A percentile compares a stretch with the other conserved stretches of the same genome.
phyloP scores from a whole-genome alignment of 2,329 filamentous ascomycete species.

The Diaporthe sp. region DNA sequence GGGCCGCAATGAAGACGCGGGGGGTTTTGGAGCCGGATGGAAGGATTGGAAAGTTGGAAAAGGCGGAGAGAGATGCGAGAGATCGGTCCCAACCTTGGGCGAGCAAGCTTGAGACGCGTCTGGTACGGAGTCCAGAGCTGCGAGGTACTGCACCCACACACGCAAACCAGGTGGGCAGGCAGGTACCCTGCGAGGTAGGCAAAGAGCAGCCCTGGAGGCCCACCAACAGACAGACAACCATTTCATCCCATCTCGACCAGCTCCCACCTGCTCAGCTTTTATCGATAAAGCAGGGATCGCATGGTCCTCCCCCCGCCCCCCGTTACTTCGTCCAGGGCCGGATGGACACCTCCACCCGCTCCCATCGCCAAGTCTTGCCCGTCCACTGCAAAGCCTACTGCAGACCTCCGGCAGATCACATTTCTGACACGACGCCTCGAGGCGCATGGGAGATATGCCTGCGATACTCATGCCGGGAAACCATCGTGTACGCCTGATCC shows the following conservation, averaged over 20 bases:
- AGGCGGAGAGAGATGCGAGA: constrained; percentile 45
- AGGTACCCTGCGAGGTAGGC: constrained; percentile 30
- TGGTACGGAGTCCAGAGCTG: neutral
- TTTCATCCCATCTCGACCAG: constrained; percentile 27
- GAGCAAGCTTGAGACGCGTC: constrained; percentile 27
- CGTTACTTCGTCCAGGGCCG: neutral
- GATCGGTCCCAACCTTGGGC: constrained; percentile 33
- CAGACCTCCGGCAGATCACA: neutral
- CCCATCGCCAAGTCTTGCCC: constrained; percentile 17
- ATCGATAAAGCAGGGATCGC: constrained; percentile 34
- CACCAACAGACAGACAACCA: constrained; percentile 20
- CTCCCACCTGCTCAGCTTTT: constrained; percentile 5
- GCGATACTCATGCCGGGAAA: neutral
- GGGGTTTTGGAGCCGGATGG: constrained; percentile 50
- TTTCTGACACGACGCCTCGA: neutral
- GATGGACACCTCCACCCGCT: constrained; percentile 15
- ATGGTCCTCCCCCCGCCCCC: neutral
- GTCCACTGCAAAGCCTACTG: neutral
- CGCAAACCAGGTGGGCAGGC: neutral
- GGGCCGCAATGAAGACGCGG: constrained; percentile 53
- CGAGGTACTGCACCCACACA: neutral
- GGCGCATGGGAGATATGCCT: neutral
- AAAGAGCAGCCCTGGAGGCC: neutral
- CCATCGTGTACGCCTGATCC: constrained; percentile 5
- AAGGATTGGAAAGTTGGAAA: constrained; percentile 46